Evolutionary conservation across 1,284 basidiomycete species (phyloP).

Genomic region (Fistulina hepatica): DNA sequence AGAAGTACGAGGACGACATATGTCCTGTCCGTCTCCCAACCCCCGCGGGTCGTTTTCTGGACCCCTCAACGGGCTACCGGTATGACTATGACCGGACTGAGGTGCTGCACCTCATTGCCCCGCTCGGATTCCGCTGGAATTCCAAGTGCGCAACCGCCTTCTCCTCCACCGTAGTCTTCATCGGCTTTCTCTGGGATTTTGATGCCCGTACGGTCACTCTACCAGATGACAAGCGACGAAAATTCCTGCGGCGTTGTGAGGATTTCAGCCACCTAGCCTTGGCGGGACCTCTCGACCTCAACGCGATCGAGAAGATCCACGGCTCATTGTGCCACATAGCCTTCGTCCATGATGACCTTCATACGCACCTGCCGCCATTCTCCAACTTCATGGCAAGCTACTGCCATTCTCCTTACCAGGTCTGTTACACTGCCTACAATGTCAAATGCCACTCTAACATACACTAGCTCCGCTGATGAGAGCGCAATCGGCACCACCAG

Average conservation of each 20-base stretch:
- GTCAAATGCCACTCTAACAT: no score
- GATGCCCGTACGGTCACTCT: conserved; percentile 10
- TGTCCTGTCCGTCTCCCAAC: conserved; percentile 1
- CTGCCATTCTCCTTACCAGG: no score
- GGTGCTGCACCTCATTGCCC: conserved; percentile 4
- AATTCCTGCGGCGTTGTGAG: conserved; percentile 12
- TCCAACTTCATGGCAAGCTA: conserved; percentile 16
- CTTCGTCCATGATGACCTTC: conserved; percentile 12
- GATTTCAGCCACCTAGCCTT: conserved; percentile 11
- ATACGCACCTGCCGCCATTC: conserved; percentile 12
- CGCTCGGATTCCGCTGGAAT: conserved; percentile 14
- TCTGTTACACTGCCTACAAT: no score
- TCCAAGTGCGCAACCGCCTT: conserved; percentile 11
- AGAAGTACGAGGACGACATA: conserved; percentile 23
- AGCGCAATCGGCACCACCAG: no score
- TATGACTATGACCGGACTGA: conserved; percentile 4
- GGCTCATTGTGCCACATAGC: conserved; percentile 12
- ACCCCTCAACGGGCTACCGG: conserved; percentile 1
- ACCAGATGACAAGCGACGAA: conserved; percentile 12
- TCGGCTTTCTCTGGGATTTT: conserved; percentile 17
- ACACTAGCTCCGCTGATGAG: no score
- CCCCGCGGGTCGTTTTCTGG: background rate
- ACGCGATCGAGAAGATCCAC: conserved; percentile 11
- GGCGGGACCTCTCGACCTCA: background rate
- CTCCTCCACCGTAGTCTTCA: conserved; percentile 8